These are phyloP conservation scores for Cantharellus cinnabarinus DNA, from an alignment of 768 basidiomycete species.

Conservation along the genomic window DNA sequence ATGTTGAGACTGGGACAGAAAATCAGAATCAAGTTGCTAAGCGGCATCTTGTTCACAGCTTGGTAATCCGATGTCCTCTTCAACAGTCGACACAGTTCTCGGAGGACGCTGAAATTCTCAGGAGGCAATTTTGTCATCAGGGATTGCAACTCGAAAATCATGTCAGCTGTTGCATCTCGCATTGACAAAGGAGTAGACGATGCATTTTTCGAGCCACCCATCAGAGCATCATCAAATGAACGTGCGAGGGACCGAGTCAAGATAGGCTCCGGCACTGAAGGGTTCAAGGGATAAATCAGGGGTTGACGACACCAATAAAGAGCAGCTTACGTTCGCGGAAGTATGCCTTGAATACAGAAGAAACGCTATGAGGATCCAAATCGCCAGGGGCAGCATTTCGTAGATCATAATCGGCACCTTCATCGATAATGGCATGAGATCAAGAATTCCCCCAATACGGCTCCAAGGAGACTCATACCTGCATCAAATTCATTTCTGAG, in stretches of 20 bases:
- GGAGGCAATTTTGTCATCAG: constrained; percentile 49
- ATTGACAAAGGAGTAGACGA: constrained; percentile 4
- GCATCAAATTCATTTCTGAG: constrained; percentile 67
- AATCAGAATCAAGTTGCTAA: constrained; percentile 71
- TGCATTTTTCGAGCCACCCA: constrained; percentile 22
- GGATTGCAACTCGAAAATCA: constrained; percentile 29
- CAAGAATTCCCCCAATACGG: neutral
- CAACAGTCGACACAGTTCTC: constrained; percentile 65
- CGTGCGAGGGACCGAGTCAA: constrained; percentile 51
- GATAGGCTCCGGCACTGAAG: constrained; percentile 66
- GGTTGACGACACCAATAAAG: neutral
- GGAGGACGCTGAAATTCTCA: constrained; percentile 69
- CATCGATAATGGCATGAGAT: constrained; percentile 5
- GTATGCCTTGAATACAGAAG: constrained; percentile 82
- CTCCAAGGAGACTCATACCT: constrained; percentile 21
- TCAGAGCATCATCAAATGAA: constrained; percentile 60
- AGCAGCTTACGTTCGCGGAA: constrained; percentile 65
- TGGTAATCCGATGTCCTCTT: constrained; percentile 46
- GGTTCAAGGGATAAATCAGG: constrained; percentile 4
- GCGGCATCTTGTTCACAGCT: constrained; percentile 75
- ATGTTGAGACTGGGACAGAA: constrained; percentile 75
- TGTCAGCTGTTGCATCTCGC: constrained; percentile 7
- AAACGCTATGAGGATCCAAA: constrained; percentile 84
- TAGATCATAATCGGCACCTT: constrained; percentile 78
- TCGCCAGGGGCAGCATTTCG: constrained; percentile 59